These are phyloP conservation scores for Hymenotorrendiella dingleyae DNA, from an alignment of 2,329 filamentous ascomycete species.

Conservation along the genomic window DNA sequence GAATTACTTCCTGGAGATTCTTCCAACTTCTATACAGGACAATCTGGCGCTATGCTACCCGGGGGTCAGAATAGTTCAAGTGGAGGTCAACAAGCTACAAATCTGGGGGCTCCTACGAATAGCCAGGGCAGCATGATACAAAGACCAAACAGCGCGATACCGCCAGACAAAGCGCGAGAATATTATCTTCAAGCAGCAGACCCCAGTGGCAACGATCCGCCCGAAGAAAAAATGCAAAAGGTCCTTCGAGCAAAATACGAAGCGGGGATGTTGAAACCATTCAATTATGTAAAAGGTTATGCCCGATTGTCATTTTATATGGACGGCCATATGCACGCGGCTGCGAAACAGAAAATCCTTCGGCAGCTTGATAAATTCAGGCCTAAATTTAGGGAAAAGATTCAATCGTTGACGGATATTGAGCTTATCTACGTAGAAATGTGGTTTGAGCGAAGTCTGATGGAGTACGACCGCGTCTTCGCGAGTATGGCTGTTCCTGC, in stretches of 20 bases:
- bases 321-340: slow-evolving; percentile 76
- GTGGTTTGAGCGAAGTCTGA: slow-evolving; percentile 95
- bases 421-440: slow-evolving; percentile 94
- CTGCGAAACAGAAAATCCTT: slow-evolving; percentile 84
- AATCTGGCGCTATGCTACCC: slow-evolving; percentile 40
- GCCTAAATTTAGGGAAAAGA: slow-evolving; percentile 92
- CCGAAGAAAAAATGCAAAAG: slow-evolving; percentile 92
- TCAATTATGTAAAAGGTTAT: slow-evolving; percentile 98
- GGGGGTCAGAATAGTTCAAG: slow-evolving; percentile 40
- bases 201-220: slow-evolving; percentile 77
- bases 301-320: slow-evolving; percentile 85
- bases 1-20: slow-evolving; percentile 64
- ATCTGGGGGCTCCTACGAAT: slow-evolving; percentile 28
- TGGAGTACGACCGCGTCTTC: slow-evolving; percentile 98
- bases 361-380: slow-evolving; percentile 88
- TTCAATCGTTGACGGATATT: slow-evolving; percentile 86
- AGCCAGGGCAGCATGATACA: slow-evolving; percentile 50
- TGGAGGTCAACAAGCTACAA: slow-evolving; percentile 30
- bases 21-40: slow-evolving; percentile 55
- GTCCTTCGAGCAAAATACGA: slow-evolving; percentile 94
- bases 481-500: slow-evolving; percentile 98
- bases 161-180: slow-evolving; percentile 61
- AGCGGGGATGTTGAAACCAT: slow-evolving; percentile 87
- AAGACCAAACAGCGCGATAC: slow-evolving; percentile 54
- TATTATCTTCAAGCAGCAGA: slow-evolving; percentile 98